Evolutionary conservation across 176 grass and related monocot genomes (phyloP).

Genomic region (Tillandsia leiboldiana): DNA sequence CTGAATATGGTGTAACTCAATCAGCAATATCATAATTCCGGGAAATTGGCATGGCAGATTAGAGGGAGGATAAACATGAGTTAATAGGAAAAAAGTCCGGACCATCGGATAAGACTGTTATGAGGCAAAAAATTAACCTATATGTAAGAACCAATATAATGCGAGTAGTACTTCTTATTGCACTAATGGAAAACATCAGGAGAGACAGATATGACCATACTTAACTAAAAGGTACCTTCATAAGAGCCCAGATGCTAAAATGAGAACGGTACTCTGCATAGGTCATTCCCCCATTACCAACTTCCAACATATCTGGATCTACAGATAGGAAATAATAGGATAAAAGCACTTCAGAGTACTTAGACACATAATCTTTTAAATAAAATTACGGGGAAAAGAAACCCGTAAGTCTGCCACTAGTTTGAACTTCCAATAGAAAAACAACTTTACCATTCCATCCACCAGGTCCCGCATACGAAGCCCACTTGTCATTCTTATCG

Average conservation of each 20-base stretch:
- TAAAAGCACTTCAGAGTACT: no score
- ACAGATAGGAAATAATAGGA: neutral
- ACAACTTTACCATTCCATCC: slow-evolving; percentile 91
- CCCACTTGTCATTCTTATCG: slow-evolving; percentile 93
- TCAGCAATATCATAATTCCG: no score
- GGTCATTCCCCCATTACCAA: slow-evolving; percentile 85
- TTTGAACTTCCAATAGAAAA: neutral
- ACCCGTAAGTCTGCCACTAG: neutral
- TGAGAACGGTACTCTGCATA: slow-evolving; percentile 73
- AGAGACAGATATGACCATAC: neutral
- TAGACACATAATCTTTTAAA: neutral
- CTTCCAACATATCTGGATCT: slow-evolving; percentile 97
- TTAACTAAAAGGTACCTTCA: slow-evolving; percentile 47
- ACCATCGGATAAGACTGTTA: no score
- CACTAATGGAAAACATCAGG: neutral
- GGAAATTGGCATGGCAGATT: no score
- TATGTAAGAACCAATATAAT: slow-evolving; percentile 1
- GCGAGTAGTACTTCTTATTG: neutral
- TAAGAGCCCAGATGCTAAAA: slow-evolving; percentile 97
- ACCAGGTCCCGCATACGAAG: slow-evolving; percentile 91
- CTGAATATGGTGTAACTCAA: no score
- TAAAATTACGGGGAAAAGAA: neutral
- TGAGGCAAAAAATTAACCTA: no score
- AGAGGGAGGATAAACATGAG: no score
- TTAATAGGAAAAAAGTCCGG: no score